phyloP scores from a whole-genome alignment of 148 eudicot species.

The Fallopia convolvulus region DNA sequence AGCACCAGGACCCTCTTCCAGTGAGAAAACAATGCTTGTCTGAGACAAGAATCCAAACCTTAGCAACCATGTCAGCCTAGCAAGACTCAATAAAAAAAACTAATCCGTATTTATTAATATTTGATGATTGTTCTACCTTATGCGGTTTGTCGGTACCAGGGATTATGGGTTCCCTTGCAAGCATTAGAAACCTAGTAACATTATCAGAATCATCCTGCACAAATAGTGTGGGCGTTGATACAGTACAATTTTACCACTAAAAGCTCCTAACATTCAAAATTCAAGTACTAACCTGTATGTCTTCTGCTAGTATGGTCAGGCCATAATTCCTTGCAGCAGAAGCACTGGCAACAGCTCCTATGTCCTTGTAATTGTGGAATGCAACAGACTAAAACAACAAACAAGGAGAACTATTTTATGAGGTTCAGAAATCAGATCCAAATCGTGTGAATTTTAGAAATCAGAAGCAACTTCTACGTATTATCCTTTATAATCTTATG shows the following conservation, averaged over 20 bases:
- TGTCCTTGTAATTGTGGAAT: constrained; percentile 52
- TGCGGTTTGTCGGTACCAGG: constrained; percentile 54
- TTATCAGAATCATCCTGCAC: constrained; percentile 76
- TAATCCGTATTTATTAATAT: neutral
- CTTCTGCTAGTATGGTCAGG: constrained; percentile 60
- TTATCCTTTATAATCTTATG: neutral
- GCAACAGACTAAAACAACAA: constrained; percentile 45
- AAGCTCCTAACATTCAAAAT: constrained; percentile 1
- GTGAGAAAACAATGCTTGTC: constrained; percentile 89
- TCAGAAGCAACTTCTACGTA: neutral
- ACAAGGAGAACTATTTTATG: neutral
- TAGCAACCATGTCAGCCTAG: constrained; percentile 1
- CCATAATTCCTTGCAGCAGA: constrained; percentile 71
- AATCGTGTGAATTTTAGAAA: neutral
- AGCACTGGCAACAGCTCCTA: constrained; percentile 83
- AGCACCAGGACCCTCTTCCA: constrained; percentile 81
- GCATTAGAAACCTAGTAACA: constrained; percentile 72
- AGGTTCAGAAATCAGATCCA: neutral
- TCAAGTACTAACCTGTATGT: constrained; percentile 65
- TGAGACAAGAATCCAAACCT: constrained; percentile 15
- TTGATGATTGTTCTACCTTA: constrained; percentile 39
- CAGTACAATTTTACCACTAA: neutral
- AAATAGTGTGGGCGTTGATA: neutral
- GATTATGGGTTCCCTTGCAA: constrained; percentile 70
- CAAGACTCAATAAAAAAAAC: neutral